These are phyloP conservation scores for Podospora conica DNA, from an alignment of 495 filamentous ascomycete genomes.

Conservation along the genomic window DNA sequence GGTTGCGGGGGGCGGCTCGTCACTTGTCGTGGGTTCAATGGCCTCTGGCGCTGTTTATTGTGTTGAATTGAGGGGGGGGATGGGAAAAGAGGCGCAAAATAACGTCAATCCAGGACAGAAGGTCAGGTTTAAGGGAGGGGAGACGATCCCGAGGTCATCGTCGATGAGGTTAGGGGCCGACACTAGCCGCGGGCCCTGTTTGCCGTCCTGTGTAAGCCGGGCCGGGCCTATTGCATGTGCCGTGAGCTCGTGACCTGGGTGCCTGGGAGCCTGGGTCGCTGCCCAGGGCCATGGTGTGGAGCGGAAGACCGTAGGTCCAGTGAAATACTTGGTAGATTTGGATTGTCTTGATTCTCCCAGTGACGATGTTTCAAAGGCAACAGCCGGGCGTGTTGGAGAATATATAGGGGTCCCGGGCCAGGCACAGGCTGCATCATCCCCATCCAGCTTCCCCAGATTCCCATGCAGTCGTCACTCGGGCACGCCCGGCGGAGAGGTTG, in stretches of 20 bases:
- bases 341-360: neutral
- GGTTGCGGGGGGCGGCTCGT: neutral
- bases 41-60: neutral
- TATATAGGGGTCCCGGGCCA: neutral
- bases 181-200: constrained; percentile 15
- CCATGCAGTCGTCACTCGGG: neutral
- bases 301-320: no score
- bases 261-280: no score
- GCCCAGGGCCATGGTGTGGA: neutral
- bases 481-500: neutral
- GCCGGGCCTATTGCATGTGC: neutral
- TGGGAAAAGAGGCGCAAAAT: neutral
- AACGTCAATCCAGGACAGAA: neutral
- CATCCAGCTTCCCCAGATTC: neutral
- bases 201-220: neutral
- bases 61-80: neutral
- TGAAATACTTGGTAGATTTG: no score
- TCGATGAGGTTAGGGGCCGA: constrained; percentile 13
- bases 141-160: neutral
- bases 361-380: neutral
- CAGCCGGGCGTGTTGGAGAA: neutral
- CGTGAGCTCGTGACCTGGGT: neutral
- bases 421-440: neutral
- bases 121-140: neutral
- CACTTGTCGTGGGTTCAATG: constrained; percentile 1